These are phyloP conservation scores for Silene conica DNA, from an alignment of 148 eudicot genomes.

Conservation along the genomic window DNA sequence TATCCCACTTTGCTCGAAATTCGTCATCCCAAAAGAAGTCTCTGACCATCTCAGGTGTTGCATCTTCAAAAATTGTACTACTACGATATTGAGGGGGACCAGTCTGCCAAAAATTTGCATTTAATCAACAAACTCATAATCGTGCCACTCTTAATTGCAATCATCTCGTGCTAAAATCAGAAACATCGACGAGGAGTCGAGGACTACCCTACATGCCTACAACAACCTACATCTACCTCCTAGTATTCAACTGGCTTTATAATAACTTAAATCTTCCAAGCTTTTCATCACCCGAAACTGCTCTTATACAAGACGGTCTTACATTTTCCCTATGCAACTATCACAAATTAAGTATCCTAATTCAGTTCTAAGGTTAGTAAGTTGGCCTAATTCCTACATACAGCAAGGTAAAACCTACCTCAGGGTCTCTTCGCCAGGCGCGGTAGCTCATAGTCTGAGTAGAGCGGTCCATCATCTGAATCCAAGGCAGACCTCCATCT, in stretches of 20 bases:
- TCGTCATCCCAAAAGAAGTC: constrained; percentile 99
- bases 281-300: not conserved
- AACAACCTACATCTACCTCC: not conserved
- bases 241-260: not conserved
- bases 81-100: constrained; percentile 98
- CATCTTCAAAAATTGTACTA: constrained; percentile 88
- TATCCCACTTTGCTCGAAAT: constrained; percentile 81
- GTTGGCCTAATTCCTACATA: not conserved
- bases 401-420: constrained; percentile 32
- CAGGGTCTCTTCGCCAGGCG: constrained; percentile 90
- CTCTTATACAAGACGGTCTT: not conserved
- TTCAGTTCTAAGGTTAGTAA: not conserved
- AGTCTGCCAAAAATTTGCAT: constrained; percentile 29
- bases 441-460: constrained; percentile 66
- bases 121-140: not conserved
- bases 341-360: not conserved
- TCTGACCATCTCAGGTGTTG: constrained; percentile 82
- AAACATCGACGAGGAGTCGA: not conserved
- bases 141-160: not conserved
- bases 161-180: not conserved
- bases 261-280: not conserved
- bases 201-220: not conserved
- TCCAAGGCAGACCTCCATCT: constrained; percentile 96
- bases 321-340: not conserved
- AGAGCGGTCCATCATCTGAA: constrained; percentile 81